A percentile compares a stretch with the other conserved stretches of the same genome.
phyloP scores from a whole-genome alignment of 2,329 filamentous ascomycete genomes.

The Sporothrix variecibatus region DNA sequence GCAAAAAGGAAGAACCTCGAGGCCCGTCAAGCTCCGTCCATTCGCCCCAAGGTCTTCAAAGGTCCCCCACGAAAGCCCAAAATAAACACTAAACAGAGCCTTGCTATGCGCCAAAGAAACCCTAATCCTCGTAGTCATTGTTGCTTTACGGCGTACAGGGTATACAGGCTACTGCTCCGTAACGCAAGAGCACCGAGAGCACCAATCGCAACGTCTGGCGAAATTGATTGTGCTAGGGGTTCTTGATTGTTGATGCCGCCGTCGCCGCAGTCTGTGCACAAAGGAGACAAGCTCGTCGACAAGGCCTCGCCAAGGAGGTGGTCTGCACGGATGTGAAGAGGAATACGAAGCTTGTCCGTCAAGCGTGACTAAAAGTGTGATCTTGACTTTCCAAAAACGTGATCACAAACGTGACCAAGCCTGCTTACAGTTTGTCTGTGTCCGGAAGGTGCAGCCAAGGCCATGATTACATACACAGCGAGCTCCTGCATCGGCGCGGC shows the following conservation, averaged over 20 bases:
- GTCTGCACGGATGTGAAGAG: background rate
- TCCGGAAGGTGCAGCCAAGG: background rate
- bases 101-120: background rate
- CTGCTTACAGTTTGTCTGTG: background rate
- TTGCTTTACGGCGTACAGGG: too few relatives aligned
- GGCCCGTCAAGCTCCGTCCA: background rate
- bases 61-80: slow-evolving; percentile 3
- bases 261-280: slow-evolving; percentile 4
- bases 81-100: background rate
- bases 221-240: background rate
- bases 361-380: background rate
- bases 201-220: background rate
- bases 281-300: background rate
- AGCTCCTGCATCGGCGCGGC: background rate
- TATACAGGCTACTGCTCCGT: too few relatives aligned
- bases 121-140: background rate
- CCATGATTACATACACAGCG: background rate
- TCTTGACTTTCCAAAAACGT: background rate
- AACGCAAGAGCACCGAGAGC: too few relatives aligned
- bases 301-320: background rate
- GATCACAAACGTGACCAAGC: background rate
- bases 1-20: background rate
- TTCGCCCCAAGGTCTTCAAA: background rate
- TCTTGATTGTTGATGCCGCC: background rate
- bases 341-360: background rate